phyloP scores from a whole-genome alignment of 2,329 filamentous ascomycete genomes.

The Chaetomiaceae sp. region DNA sequence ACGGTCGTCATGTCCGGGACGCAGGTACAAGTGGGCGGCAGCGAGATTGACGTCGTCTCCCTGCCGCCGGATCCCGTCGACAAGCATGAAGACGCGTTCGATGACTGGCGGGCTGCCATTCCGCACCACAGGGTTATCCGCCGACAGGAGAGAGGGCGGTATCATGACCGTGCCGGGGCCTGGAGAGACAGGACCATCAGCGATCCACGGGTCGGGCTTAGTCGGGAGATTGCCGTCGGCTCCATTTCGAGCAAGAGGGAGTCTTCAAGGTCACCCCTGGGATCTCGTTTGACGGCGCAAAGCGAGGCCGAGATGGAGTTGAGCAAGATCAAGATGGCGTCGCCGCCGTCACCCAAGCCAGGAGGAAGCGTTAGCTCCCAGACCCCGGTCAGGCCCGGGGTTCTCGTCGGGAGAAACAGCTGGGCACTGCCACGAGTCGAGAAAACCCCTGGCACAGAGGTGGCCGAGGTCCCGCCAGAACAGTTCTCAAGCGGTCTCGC shows the following conservation, averaged over 20 bases:
- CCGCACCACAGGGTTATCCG: constrained; percentile 40
- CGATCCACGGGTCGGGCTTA: constrained; percentile 41
- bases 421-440: constrained; percentile 30
- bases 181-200: constrained; percentile 40
- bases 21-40: constrained; percentile 3
- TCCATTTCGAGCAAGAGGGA: constrained; percentile 29
- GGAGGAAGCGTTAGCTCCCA: constrained; percentile 26
- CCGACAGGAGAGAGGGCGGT: constrained; percentile 36
- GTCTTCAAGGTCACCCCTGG: constrained; percentile 27
- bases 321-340: constrained; percentile 38
- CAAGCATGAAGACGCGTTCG: constrained; percentile 10
- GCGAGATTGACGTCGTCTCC: not conserved
- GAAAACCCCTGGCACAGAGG: constrained; percentile 27
- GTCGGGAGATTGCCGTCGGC: constrained; percentile 37
- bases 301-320: constrained; percentile 42
- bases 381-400: constrained; percentile 28
- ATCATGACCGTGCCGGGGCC: constrained; percentile 42
- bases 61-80: constrained; percentile 9
- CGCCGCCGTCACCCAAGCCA: constrained; percentile 31
- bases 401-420: constrained; percentile 32
- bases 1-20: constrained; percentile 28
- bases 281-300: constrained; percentile 28
- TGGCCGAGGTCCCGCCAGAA: constrained; percentile 25
- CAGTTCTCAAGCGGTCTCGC: constrained; percentile 29
- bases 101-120: constrained; percentile 27